Percentiles rank a stretch among this genome's conserved stretches.
These are phyloP conservation scores for Pulveroboletus ravenelii DNA, from an alignment of 768 basidiomycete genomes.

Conservation along the genomic window DNA sequence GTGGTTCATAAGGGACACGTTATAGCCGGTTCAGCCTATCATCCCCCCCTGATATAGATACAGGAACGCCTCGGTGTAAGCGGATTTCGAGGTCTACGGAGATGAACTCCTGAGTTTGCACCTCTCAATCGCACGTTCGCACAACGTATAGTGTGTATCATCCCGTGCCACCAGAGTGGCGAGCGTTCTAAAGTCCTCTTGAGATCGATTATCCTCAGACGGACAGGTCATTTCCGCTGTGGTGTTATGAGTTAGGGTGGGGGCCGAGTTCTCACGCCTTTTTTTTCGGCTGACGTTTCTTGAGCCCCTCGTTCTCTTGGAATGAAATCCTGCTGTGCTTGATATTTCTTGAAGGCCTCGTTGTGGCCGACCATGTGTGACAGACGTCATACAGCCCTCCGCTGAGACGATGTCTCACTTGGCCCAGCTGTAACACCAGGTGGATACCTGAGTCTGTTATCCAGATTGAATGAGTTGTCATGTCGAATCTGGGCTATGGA, in stretches of 20 bases:
- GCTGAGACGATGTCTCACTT: background rate
- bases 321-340: conserved; percentile 4
- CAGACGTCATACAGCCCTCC: background rate
- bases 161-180: conserved; percentile 13
- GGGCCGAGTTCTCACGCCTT: conserved; percentile 9
- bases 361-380: conserved; percentile 3
- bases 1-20: conserved; percentile 13
- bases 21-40: conserved; percentile 23
- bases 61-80: conserved; percentile 27
- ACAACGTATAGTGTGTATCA: conserved; percentile 12
- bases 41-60: conserved; percentile 11
- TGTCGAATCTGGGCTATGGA: conserved; percentile 1
- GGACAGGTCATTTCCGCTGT: conserved; percentile 23
- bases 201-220: conserved; percentile 14
- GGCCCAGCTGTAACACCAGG: background rate
- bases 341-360: conserved; percentile 1
- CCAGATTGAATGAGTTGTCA: conserved; percentile 3
- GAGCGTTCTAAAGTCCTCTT: background rate
- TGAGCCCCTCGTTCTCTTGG: conserved; percentile 3
- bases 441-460: background rate
- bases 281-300: conserved; percentile 4
- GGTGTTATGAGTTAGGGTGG: conserved; percentile 1
- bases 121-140: conserved; percentile 25
- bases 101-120: conserved; percentile 21
- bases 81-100: conserved; percentile 26